These are phyloP conservation scores for Candida nemodendra DNA, from an alignment of 805 yeast genomes.

Conservation along the genomic window DNA sequence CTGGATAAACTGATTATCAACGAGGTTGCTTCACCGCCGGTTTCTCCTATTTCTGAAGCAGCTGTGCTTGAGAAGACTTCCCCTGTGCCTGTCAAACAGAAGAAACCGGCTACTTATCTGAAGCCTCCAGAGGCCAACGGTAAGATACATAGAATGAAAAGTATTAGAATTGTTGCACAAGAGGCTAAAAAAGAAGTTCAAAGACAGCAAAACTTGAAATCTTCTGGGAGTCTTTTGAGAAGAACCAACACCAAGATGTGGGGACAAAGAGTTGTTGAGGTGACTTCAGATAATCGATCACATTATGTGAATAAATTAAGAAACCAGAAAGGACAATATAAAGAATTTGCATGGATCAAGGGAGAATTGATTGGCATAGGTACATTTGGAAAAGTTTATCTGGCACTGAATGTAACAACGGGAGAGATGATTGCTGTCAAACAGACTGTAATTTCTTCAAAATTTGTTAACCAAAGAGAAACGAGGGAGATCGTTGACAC, in stretches of 20 bases:
- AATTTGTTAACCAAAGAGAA: constrained; percentile 41
- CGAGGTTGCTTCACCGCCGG: constrained; percentile 62
- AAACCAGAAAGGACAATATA: constrained; percentile 64
- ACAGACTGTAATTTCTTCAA: constrained; percentile 71
- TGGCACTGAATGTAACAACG: constrained; percentile 91
- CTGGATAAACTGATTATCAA: constrained; percentile 86
- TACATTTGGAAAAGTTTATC: constrained; percentile 89
- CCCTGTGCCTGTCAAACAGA: constrained; percentile 3
- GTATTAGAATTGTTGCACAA: constrained; percentile 88
- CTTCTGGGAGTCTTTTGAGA: constrained; percentile 43
- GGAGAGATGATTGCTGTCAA: constrained; percentile 99
- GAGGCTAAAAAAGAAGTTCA: constrained; percentile 76
- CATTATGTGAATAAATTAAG: constrained; percentile 63
- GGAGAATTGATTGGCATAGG: constrained; percentile 98
- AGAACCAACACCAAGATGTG: constrained; percentile 92
- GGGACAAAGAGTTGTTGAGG: constrained; percentile 94
- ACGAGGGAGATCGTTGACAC: constrained; percentile 72
- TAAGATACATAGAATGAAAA: constrained; percentile 68
- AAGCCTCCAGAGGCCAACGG: constrained; percentile 38
- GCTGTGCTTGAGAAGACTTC: constrained; percentile 1
- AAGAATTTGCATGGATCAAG: constrained; percentile 94
- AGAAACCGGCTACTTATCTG: constrained; percentile 40
- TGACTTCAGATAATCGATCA: constrained; percentile 67
- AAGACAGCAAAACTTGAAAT: constrained; percentile 21
- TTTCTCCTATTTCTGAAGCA: constrained; percentile 41